A percentile compares a stretch with the other conserved stretches of the same genome.
phyloP scores from a whole-genome alignment of 2,329 filamentous ascomycete species.

The Colletotrichum tamarilloi region DNA sequence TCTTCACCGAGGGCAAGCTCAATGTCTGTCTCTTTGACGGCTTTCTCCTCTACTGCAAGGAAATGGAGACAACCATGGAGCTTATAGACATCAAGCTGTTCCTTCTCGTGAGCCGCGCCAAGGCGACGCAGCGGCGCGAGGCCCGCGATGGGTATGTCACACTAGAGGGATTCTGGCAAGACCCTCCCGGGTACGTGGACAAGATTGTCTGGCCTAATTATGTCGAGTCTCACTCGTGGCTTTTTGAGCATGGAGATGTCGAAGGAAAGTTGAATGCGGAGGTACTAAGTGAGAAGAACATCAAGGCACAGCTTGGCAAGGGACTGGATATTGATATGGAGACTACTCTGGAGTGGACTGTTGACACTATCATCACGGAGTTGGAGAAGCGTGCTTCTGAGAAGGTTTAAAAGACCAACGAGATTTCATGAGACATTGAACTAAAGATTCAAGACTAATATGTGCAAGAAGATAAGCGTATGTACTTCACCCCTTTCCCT shows the following conservation, averaged over 20 bases:
- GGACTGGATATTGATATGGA: conserved; percentile 68
- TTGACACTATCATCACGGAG: conserved; percentile 67
- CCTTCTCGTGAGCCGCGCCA: conserved; percentile 74
- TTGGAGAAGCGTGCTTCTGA: conserved; percentile 44
- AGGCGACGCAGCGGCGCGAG: conserved; percentile 73
- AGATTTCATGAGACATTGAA: neutral
- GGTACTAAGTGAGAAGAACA: conserved; percentile 55
- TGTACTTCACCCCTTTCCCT: neutral
- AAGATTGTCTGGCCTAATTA: conserved; percentile 97
- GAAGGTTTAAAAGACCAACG: neutral
- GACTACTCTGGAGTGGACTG: conserved; percentile 74
- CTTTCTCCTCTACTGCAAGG: conserved; percentile 81
- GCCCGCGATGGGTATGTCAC: conserved; percentile 82
- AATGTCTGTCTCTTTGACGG: conserved; percentile 84
- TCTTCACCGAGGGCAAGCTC: conserved; percentile 44
- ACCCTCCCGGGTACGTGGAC: conserved; percentile 95
- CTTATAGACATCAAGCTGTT: conserved; percentile 83
- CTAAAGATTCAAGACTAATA: neutral
- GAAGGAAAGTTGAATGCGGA: conserved; percentile 64
- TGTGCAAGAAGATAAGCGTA: neutral
- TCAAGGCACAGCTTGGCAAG: conserved; percentile 59
- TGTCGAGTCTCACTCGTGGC: conserved; percentile 80
- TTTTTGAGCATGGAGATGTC: conserved; percentile 79
- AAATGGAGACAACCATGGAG: conserved; percentile 65
- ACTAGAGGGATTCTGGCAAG: conserved; percentile 91